Evolutionary conservation across 495 filamentous ascomycete genomes (phyloP).

Genomic region (Gamarada debralockiae): DNA sequence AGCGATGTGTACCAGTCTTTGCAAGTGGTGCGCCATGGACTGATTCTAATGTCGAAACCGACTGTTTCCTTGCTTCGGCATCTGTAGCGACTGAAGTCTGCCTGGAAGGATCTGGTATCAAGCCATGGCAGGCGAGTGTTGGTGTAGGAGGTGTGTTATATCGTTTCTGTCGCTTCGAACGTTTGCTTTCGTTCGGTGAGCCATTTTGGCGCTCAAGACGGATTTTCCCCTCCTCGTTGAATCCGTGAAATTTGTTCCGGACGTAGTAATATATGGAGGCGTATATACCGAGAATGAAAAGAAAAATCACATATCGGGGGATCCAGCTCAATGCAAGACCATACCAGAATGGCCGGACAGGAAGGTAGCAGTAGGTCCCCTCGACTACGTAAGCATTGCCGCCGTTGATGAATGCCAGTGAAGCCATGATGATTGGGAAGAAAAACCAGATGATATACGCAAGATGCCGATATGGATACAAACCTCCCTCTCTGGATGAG

Average conservation of each 20-base stretch:
- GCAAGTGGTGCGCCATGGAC: not conserved
- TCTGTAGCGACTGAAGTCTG: slow-evolving; percentile 25
- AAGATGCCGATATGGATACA: slow-evolving; percentile 58
- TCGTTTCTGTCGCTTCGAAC: not conserved
- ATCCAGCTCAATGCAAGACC: slow-evolving; percentile 64
- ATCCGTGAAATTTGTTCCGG: slow-evolving; percentile 23
- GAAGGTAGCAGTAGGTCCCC: slow-evolving; percentile 65
- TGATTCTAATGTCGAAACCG: slow-evolving; percentile 5
- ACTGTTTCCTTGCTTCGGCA: slow-evolving; percentile 13
- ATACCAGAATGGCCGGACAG: slow-evolving; percentile 59
- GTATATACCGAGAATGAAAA: slow-evolving; percentile 58
- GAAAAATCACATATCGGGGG: slow-evolving; percentile 66
- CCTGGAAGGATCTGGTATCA: slow-evolving; percentile 30
- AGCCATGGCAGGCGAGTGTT: slow-evolving; percentile 35
- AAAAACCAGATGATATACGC: slow-evolving; percentile 52
- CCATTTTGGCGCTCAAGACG: no score
- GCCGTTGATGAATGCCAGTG: slow-evolving; percentile 59
- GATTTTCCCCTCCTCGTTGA: slow-evolving; percentile 11
- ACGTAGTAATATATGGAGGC: slow-evolving; percentile 66
- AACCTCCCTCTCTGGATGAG: slow-evolving; percentile 47
- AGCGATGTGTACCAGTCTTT: slow-evolving; percentile 22
- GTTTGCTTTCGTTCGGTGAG: no score
- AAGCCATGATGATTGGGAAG: slow-evolving; percentile 54
- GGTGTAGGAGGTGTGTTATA: slow-evolving; percentile 31
- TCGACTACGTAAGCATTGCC: slow-evolving; percentile 50